Conservation (phyloP, 163 green algal species). For the Scenedesmus sp. region DNA sequence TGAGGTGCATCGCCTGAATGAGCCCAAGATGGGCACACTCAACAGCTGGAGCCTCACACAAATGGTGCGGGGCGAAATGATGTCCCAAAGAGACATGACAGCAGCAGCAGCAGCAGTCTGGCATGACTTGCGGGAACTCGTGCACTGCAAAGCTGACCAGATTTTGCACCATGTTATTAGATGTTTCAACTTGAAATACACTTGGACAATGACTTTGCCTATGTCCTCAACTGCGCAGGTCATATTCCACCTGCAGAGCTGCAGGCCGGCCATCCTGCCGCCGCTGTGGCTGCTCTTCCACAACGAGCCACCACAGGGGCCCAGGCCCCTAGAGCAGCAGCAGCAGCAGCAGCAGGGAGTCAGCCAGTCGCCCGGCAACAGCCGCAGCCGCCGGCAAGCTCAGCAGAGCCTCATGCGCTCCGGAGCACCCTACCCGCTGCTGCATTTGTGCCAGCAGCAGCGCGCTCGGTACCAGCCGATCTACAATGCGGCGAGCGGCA, state of each 20-base stretch:
- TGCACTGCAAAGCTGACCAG: background rate
- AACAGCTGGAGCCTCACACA: constrained; percentile 80
- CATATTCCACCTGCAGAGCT: constrained; percentile 74
- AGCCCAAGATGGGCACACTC: constrained; percentile 76
- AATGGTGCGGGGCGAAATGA: constrained; percentile 63
- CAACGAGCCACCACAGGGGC: background rate
- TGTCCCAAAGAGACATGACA: background rate
- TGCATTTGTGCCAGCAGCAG: constrained; percentile 47
- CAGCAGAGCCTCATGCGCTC: constrained; percentile 47
- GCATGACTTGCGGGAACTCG: background rate
- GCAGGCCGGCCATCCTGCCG: constrained; percentile 66
- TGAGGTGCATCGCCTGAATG: constrained; percentile 67
- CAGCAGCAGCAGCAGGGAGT: background rate
- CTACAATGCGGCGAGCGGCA: constrained; percentile 40
- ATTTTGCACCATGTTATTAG: background rate
- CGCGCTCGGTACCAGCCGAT: background rate
- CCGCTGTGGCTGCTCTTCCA: constrained; percentile 73
- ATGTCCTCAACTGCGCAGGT: constrained; percentile 56
- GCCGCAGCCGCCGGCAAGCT: constrained; percentile 21
- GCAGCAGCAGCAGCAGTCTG: background rate
- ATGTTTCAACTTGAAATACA: background rate
- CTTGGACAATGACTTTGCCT: background rate
- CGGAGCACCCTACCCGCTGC: constrained; percentile 14
- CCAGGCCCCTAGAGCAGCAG: constrained; percentile 6
- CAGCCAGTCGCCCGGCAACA: background rate